Base-by-base conservation (phyloP, 75 land plant genomes). In the Ceratopteris richardii region DNA sequence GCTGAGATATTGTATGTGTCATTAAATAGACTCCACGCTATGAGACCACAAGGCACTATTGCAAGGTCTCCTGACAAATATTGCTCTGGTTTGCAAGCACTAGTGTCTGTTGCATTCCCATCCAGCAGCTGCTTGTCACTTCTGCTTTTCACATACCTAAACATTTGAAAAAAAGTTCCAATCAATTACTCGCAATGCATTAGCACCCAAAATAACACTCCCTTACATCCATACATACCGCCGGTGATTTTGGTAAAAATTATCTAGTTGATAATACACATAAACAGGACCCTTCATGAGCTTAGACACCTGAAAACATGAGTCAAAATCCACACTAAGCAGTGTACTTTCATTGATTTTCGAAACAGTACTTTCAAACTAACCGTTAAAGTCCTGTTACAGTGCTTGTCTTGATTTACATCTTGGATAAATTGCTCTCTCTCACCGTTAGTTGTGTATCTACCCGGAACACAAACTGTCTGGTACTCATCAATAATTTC, bases 21-120 rank as follows among this genome's bases (percentile, higher is more conserved):
- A 52, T 92, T 92, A 65, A 92, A 92, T 57, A 92, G 70, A 66
- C 97, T 92, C 97, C 97, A 92, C 1, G 97, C 97, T 46, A 88
- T 85, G 20, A 92, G 90, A 19, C 97, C 97, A 74, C 94, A 92
- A 13, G 97, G 97, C n/a, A 88, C 83, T 51, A 88, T 88, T 21
- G 79, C 68, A 14, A 5, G 0, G 0, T 60, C 57, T 54, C 63
- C 43, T 41, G 46, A 31, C 1, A 31, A 48, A 1, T 30, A 58
- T 0, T 22, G 57, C 51, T 76, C 80, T 22, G 94, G 94, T 6
- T 52, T 54, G 70, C 89, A 91, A 1, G 18, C 0, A 18, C 21
- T 50, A 4, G 64, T 61, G 29, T 27, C 29, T n/a, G 23, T 9
- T 10, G 60, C 60, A 46, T 19, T 28, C 25, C 64, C 80, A 27